Evolutionary conservation across 2,329 filamentous ascomycete genomes (phyloP).

Genomic region (Chrysoporthe austroafricana): DNA sequence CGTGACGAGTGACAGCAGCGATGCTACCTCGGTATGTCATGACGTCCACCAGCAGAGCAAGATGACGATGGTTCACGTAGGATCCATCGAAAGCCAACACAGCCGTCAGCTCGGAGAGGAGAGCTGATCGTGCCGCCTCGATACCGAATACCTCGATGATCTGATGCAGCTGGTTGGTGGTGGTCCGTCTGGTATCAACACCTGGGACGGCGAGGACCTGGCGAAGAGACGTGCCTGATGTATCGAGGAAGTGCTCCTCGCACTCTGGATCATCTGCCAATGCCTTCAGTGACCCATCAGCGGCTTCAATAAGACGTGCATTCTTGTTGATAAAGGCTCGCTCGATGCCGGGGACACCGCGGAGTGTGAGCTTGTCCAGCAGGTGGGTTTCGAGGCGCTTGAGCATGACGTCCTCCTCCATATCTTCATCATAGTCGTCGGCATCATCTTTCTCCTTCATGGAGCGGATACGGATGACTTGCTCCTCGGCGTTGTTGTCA

Average conservation of each 20-base stretch:
- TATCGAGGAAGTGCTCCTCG: constrained; percentile 95
- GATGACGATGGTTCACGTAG: constrained; percentile 98
- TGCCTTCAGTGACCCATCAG: constrained; percentile 74
- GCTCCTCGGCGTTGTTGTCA: constrained; percentile 95
- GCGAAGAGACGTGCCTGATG: constrained; percentile 83
- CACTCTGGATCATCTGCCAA: constrained; percentile 75
- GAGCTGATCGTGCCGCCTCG: constrained; percentile 84
- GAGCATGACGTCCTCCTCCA: constrained; percentile 89
- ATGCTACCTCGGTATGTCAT: constrained; percentile 96
- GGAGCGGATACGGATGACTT: constrained; percentile 90
- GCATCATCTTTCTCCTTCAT: constrained; percentile 71
- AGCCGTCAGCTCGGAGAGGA: constrained; percentile 86
- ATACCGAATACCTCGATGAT: constrained; percentile 95
- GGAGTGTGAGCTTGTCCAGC: constrained; percentile 86
- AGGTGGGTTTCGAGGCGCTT: constrained; percentile 92
- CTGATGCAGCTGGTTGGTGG: constrained; percentile 95
- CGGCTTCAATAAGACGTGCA: constrained; percentile 65
- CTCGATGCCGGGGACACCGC: constrained; percentile 86
- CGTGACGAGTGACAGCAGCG: constrained; percentile 95
- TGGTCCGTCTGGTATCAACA: constrained; percentile 83
- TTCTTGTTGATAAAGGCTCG: constrained; percentile 92
- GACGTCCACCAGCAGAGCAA: constrained; percentile 92
- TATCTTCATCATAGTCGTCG: constrained; percentile 61
- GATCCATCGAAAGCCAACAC: constrained; percentile 98
- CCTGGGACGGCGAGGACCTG: constrained; percentile 85